phyloP scores from a whole-genome alignment of 495 filamentous ascomycete genomes.

The Penicilliopsis zonata region DNA sequence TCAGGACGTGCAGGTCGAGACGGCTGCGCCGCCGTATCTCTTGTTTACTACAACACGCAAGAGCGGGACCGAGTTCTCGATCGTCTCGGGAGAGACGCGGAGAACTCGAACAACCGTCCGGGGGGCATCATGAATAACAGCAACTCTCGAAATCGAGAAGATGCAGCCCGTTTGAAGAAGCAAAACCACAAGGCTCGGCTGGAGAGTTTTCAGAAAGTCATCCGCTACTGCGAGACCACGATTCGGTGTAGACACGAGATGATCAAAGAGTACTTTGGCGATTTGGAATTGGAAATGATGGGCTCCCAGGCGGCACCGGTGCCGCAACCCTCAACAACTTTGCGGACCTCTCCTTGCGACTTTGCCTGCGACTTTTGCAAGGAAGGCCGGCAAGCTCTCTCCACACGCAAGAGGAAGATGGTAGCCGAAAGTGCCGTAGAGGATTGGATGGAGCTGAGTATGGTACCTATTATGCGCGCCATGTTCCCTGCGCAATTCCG shows the following conservation, averaged over 20 bases:
- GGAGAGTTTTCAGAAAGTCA: constrained; percentile 43
- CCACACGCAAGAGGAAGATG: constrained; percentile 43
- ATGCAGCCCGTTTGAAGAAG: constrained; percentile 7
- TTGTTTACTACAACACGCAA: constrained; percentile 79
- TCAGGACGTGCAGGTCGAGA: constrained; percentile 85
- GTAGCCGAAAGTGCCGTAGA: constrained; percentile 7
- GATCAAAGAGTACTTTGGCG: constrained; percentile 76
- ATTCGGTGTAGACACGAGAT: constrained; percentile 59
- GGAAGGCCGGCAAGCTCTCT: constrained; percentile 47
- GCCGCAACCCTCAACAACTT: constrained; percentile 2
- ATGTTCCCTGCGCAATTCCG: no score
- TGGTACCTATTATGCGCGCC: constrained; percentile 7
- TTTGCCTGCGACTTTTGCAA: constrained; percentile 90
- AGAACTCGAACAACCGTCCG: constrained; percentile 23
- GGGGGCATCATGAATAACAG: constrained; percentile 6
- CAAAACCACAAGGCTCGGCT: constrained; percentile 27
- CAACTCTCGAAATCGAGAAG: constrained; percentile 5
- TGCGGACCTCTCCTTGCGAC: constrained; percentile 44
- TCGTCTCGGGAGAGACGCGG: constrained; percentile 25
- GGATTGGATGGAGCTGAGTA: constrained; percentile 6
- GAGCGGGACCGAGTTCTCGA: constrained; percentile 66
- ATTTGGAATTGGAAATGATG: constrained; percentile 35
- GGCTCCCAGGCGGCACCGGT: constrained; percentile 21
- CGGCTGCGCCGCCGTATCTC: constrained; percentile 71
- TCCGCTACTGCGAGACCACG: constrained; percentile 72